phyloP scores from a whole-genome alignment of 208 protist species.

The Zelonia costaricensis region DNA sequence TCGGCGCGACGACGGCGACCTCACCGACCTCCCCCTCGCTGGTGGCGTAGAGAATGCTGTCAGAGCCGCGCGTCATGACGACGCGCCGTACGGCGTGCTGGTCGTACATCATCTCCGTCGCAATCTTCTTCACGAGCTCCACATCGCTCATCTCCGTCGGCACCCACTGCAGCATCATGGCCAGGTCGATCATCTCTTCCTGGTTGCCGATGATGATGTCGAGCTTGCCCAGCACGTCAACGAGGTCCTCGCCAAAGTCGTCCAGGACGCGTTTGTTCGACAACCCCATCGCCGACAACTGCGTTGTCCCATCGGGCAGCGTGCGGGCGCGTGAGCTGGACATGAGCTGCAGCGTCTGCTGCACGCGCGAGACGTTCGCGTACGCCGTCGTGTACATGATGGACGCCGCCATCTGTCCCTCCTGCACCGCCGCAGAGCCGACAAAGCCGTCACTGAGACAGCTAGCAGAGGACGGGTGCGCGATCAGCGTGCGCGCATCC shows the following conservation, averaged over 20 bases:
- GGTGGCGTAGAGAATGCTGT: constrained; percentile 68
- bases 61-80: constrained; percentile 87
- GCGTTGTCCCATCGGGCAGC: constrained; percentile 45
- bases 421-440: constrained; percentile 49
- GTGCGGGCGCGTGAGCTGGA: constrained; percentile 50
- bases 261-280: constrained; percentile 88
- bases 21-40: constrained; percentile 19
- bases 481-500: constrained; percentile 94
- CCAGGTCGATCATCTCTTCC: constrained; percentile 73
- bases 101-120: constrained; percentile 40
- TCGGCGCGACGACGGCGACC: constrained; percentile 41
- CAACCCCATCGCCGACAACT: constrained; percentile 87
- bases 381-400: constrained; percentile 86
- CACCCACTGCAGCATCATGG: constrained; percentile 56
- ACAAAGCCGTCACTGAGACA: constrained; percentile 93
- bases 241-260: constrained; percentile 87
- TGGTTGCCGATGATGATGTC: constrained; percentile 94
- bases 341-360: constrained; percentile 41
- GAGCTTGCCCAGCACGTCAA: constrained; percentile 70
- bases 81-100: constrained; percentile 37
- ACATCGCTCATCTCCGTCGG: constrained; percentile 25
- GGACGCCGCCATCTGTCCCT: constrained; percentile 15
- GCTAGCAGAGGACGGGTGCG: constrained; percentile 97
- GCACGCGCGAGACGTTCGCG: constrained; percentile 78
- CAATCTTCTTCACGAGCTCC: constrained; percentile 25